A percentile compares a stretch with the other conserved stretches of the same genome.
Conservation (phyloP, 2,329 filamentous ascomycete genomes). For the Blastomyces gilchristii region DNA sequence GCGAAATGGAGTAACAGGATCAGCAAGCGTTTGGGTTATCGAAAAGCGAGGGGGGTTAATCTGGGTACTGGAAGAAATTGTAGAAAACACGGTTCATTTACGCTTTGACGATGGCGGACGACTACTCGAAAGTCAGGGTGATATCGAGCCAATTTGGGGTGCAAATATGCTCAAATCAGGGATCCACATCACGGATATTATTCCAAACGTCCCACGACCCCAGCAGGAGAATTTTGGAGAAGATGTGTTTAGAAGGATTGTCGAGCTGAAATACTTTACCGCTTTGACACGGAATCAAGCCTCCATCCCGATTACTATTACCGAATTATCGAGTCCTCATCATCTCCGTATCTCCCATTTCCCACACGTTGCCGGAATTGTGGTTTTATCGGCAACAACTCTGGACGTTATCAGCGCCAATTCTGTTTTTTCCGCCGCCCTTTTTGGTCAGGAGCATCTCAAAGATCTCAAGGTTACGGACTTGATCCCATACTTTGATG, state of each 20-base stretch:
- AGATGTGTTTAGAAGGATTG: slow-evolving; percentile 67
- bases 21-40: slow-evolving; percentile 96
- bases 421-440: slow-evolving; percentile 79
- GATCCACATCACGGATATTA: slow-evolving; percentile 63
- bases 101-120: slow-evolving; percentile 66
- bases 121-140: slow-evolving; percentile 60
- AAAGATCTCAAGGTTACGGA: slow-evolving; percentile 70
- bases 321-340: slow-evolving; percentile 57
- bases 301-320: slow-evolving; percentile 74
- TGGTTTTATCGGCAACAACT: slow-evolving; percentile 72
- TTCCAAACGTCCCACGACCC: slow-evolving; percentile 71
- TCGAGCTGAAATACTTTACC: slow-evolving; percentile 68
- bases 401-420: slow-evolving; percentile 86
- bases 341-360: slow-evolving; percentile 84
- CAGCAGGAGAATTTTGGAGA: slow-evolving; percentile 56
- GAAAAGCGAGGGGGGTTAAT: slow-evolving; percentile 90
- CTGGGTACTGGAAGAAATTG: slow-evolving; percentile 96
- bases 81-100: slow-evolving; percentile 77
- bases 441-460: slow-evolving; percentile 80
- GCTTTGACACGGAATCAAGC: slow-evolving; percentile 61
- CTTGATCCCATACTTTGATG: slow-evolving; percentile 78
- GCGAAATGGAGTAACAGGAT: slow-evolving; percentile 80
- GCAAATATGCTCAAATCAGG: slow-evolving; percentile 55
- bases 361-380: slow-evolving; percentile 92
- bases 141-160: slow-evolving; percentile 80